Percentiles rank a stretch among this genome's conserved stretches.
Conservation (phyloP, 306 rosid genomes). For the Begonia peltatifolia region DNA sequence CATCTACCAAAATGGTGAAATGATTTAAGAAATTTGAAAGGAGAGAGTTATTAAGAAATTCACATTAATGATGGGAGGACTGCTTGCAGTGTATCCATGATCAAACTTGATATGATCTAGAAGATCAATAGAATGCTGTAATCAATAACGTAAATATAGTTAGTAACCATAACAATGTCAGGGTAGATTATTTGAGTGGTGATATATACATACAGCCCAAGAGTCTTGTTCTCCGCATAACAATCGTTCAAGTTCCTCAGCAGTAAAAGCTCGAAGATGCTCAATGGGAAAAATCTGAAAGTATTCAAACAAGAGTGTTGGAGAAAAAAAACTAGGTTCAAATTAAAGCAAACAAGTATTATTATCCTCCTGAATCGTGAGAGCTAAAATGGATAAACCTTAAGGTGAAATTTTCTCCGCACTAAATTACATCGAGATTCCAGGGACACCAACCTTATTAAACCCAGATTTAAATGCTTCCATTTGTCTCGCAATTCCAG, state of each 20-base stretch:
- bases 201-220: slow-evolving; percentile 58
- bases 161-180: background rate
- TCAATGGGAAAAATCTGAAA: slow-evolving; percentile 72
- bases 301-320: background rate
- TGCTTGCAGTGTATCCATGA: slow-evolving; percentile 95
- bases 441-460: slow-evolving; percentile 44
- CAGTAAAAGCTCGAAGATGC: slow-evolving; percentile 59
- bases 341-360: no score
- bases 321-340: background rate
- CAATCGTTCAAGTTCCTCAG: slow-evolving; percentile 74
- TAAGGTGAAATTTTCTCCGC: background rate
- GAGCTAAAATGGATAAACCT: background rate
- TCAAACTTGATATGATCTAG: slow-evolving; percentile 85
- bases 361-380: no score
- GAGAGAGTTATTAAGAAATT: slow-evolving; percentile 13
- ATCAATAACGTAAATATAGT: slow-evolving; percentile 2
- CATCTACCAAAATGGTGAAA: background rate
- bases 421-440: slow-evolving; percentile 5
- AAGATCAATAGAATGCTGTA: slow-evolving; percentile 56
- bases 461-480: slow-evolving; percentile 91
- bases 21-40: slow-evolving; percentile 2
- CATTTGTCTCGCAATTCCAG: slow-evolving; percentile 81
- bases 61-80: slow-evolving; percentile 76
- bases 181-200: slow-evolving; percentile 1
- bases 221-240: slow-evolving; percentile 83